These are phyloP conservation scores for Aureobasidium mangrovei DNA, from an alignment of 2,329 filamentous ascomycete genomes.

Conservation along the genomic window DNA sequence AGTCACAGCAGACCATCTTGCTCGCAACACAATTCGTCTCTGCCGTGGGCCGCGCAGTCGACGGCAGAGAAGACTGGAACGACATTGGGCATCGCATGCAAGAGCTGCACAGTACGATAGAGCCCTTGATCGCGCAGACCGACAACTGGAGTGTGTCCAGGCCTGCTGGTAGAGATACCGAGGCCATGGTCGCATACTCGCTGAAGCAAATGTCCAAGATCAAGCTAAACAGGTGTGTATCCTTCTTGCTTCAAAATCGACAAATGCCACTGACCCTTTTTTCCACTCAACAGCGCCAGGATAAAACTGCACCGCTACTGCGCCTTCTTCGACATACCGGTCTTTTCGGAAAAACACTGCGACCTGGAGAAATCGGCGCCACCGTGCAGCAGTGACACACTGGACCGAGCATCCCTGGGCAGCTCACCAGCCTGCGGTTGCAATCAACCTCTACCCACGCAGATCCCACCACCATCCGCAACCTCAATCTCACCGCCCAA, in stretches of 20 bases:
- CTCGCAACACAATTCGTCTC: slow-evolving; percentile 10
- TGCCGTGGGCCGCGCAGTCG: not conserved
- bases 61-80: not conserved
- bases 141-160: slow-evolving; percentile 20
- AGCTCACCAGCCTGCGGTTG: slow-evolving; percentile 10
- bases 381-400: slow-evolving; percentile 1
- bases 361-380: slow-evolving; percentile 35
- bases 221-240: slow-evolving; percentile 40
- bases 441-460: slow-evolving; percentile 16
- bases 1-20: slow-evolving; percentile 10
- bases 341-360: slow-evolving; percentile 43
- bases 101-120: slow-evolving; percentile 1
- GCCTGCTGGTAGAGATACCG: slow-evolving; percentile 31
- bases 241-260: not conserved
- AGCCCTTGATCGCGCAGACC: slow-evolving; percentile 12
- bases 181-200: slow-evolving; percentile 36
- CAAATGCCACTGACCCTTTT: too few relatives aligned
- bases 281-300: slow-evolving; percentile 31
- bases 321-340: slow-evolving; percentile 43
- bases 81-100: not conserved
- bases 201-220: slow-evolving; percentile 42
- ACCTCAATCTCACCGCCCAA: not conserved
- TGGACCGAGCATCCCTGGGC: not conserved
- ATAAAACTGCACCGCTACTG: slow-evolving; percentile 46
- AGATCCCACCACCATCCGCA: not conserved